Evolutionary conservation across 106 monocot genomes (phyloP), one percentile per base, ranked within the genome.

Genomic region (Iris macrosiphon): DNA sequence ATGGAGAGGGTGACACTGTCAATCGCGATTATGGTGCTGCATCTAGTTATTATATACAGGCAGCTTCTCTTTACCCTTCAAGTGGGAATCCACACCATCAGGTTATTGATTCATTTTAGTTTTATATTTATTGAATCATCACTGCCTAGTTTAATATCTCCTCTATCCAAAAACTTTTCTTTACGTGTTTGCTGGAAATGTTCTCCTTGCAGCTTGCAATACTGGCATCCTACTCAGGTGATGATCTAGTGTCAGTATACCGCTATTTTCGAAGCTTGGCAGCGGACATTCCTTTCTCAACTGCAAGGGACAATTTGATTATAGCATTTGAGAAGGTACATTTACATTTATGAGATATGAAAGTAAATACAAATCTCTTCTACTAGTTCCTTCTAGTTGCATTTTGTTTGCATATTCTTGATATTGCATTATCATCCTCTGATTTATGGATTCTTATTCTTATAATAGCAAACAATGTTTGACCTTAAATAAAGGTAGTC

Each of bases 281-380:
- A 11, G 87, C 72, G 23, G 87, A 98, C 25, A 75, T 12, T 60
- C 96, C 96, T 61, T 90, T 98, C 43, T 61, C 72, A 49, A 90
- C 90, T 27, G 96, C 96, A 26, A 80, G 87, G 63, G 96, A 98
- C 61, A 98, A 98, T 60, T 70, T 98, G 72, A 83, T 90, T 59
- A 80, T 98, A 55, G 86, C 80, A 42, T 98, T 98, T 73, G 96
- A 98, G 34, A 98, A 91, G 90, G 96, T 98, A 76, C 15, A 11
- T 7, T 12, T 39, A 15, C 15, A 35, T 38, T n/a, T n/a, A n/a
- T n/a, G n/a, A n/a, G n/a, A n/a, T n/a, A n/a, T n/a, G n/a, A n/a
- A n/a, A n/a, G n/a, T n/a, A n/a, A n/a, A n/a, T n/a, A n/a, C n/a
- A n/a, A n/a, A n/a, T n/a, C n/a, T n/a, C n/a, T n/a, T n/a, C n/a